Base-by-base conservation (phyloP, 306 rosid species). In the Quillaja saponaria region DNA sequence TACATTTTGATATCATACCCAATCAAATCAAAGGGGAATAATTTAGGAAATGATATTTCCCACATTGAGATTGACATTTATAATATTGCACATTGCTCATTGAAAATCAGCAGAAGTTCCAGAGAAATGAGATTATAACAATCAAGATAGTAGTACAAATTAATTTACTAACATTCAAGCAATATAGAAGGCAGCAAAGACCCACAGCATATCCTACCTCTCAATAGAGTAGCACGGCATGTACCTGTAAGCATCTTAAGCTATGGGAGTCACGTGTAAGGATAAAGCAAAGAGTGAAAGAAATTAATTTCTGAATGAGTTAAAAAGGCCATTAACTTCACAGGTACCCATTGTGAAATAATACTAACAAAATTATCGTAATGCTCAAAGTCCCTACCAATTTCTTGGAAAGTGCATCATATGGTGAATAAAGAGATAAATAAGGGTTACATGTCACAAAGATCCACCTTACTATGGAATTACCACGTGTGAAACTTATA, bases 241-340 rank as follows among this genome's bases (percentile, higher is more conserved):
- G 95, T 63, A 81, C 94, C 96, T 85, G 95, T 85, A 84, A 91
- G 82, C 91, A 84, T 74, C 95, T 84, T 81, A 81, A 80, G 78
- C 87, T 85, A 82, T 64, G 75, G 82, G 64, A 69, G 81, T 81
- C 82, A 65, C 68, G 28, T 34, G 57, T 61, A 73, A n/a, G 60
- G 70, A 80, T 34, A 68, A 68, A 68, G 76, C 45, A 78, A 25
- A 67, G 52, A 46, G 51, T 47, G 25, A 51, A 77, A 48, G 28
- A 38, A 33, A 50, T 48, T 13, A 61, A 66, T 13, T 69, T 61
- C 80, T 53, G 47, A 63, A 62, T 35, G 42, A 71, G 47, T 68
- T 64, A 57, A 68, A 59, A 57, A 57, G 11, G 42, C 58, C 65
- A 70, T 52, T 41, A 63, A 63, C 51, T 48, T 59, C 37, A 20